Evolutionary conservation across 2,329 filamentous ascomycete species (phyloP), one percentile per base, ranked within the genome.

Genomic region (Hymenotorrendiella dingleyae): DNA sequence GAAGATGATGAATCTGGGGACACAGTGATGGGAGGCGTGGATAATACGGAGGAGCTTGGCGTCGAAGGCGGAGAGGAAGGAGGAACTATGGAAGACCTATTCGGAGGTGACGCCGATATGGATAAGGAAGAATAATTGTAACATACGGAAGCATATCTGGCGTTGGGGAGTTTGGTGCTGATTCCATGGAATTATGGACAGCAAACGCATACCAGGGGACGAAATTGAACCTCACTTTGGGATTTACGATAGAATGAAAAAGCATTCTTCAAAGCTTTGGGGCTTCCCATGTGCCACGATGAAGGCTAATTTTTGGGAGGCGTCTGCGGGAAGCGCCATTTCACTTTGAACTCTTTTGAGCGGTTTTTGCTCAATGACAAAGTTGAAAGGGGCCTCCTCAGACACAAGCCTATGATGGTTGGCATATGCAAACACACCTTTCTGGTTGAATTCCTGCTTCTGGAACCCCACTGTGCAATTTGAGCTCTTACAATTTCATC

Each of bases 1-100:
- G 71, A 66, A 4, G 70, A 67, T 6, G 66, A 69, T 1, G 67
- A 63, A 11, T 66, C 64, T 12, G 69, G 68, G 49, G 61, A 59
- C 44, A 66, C 62, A 10, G 37, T 49, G 47, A 64, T 66, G 35
- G 32, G 32, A 14, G 40, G 33, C 8, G 33, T 42, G 17, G 34
- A 42, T 12, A 60, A 62, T 27, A 58, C 59, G 38, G 60, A 61
- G 29, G 67, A 61, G 20, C 59, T 55, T 45, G 65, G 67, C 2
- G 65, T 62, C 4, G 64, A 62, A 12, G 61, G 62, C 4, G 66
- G 67, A 6, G 60, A 43, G 56, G 57, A 21, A 60, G 67, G 65
- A 2, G 61, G 61, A 30, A 66, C 57, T n/a, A 60, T 57, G 49
- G 65, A 63, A 19, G 71, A 74, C 47, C 46, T 55, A 34, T 54